Conservation (phyloP, 2,329 filamentous ascomycete genomes). For the Penicillium nordicum region DNA sequence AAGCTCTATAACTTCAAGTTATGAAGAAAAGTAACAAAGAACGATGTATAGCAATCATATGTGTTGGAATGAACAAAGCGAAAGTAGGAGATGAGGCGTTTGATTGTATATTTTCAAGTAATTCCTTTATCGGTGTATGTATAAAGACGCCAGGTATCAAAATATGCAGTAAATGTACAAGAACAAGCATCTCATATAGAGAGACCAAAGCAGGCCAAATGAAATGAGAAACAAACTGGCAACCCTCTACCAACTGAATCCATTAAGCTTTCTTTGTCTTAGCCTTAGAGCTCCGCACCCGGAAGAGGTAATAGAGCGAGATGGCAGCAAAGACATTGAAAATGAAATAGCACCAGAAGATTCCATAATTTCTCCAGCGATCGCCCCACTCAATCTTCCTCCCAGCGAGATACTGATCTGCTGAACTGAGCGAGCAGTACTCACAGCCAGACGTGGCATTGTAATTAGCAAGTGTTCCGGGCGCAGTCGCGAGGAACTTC, state of each 20-base stretch:
- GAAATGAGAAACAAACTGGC: neutral
- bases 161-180: neutral
- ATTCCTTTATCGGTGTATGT: neutral
- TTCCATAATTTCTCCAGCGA: constrained; percentile 65
- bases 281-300: constrained; percentile 37
- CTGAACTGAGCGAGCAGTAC: constrained; percentile 39
- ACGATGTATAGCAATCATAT: neutral
- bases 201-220: neutral
- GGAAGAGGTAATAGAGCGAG: constrained; percentile 49
- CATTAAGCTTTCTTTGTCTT: constrained; percentile 11
- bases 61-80: neutral
- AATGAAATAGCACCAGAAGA: constrained; percentile 57
- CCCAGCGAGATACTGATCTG: constrained; percentile 37
- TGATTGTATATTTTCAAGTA: neutral
- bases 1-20: neutral
- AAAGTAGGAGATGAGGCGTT: neutral
- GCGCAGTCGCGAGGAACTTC: constrained; percentile 46
- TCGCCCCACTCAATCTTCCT: constrained; percentile 53
- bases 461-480: constrained; percentile 53
- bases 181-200: neutral
- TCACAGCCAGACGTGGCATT: constrained; percentile 51
- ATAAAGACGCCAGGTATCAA: neutral
- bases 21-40: neutral
- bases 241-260: too few relatives aligned
- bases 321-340: constrained; percentile 56